Evolutionary conservation across 2,329 filamentous ascomycete genomes (phyloP).

Genomic region (Mariannaea sp.): DNA sequence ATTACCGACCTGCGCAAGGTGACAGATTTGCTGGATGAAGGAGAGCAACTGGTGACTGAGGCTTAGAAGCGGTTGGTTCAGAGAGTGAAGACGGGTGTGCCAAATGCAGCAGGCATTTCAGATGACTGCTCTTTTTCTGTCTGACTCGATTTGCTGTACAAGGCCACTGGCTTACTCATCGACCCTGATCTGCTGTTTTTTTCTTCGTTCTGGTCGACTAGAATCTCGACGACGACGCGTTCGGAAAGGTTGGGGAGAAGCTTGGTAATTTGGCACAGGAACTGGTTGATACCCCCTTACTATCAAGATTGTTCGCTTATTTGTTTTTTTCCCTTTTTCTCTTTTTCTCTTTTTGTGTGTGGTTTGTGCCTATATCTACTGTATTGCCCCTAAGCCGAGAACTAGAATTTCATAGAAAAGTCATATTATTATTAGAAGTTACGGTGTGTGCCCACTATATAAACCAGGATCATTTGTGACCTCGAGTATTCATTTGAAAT

Average conservation of each 20-base stretch:
- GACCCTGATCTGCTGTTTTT: conserved; percentile 18
- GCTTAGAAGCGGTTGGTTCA: conserved; percentile 31
- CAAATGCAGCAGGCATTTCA: neutral
- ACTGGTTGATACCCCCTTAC: conserved; percentile 32
- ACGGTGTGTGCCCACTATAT: neutral
- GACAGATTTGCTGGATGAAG: conserved; percentile 87
- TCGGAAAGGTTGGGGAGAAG: neutral
- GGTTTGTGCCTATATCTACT: no score
- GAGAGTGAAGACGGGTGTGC: neutral
- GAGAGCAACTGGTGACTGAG: conserved; percentile 85
- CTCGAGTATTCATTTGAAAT: no score
- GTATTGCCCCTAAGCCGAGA: neutral
- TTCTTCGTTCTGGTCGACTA: no score
- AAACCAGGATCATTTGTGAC: no score
- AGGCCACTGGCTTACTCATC: neutral
- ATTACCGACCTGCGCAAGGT: conserved; percentile 84
- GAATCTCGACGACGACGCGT: conserved; percentile 22
- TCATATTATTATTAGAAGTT: neutral
- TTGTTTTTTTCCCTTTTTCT: conserved; percentile 9
- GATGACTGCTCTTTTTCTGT: neutral
- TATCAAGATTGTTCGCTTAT: conserved; percentile 23
- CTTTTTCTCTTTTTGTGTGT: conserved; percentile 6
- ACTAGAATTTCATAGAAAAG: neutral
- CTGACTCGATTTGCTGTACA: conserved; percentile 2
- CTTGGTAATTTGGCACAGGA: conserved; percentile 13